A percentile compares a stretch with the other conserved stretches of the same genome.
These are phyloP conservation scores for Xylaria sp. DNA, from an alignment of 2,329 filamentous ascomycete genomes.

Conservation along the genomic window DNA sequence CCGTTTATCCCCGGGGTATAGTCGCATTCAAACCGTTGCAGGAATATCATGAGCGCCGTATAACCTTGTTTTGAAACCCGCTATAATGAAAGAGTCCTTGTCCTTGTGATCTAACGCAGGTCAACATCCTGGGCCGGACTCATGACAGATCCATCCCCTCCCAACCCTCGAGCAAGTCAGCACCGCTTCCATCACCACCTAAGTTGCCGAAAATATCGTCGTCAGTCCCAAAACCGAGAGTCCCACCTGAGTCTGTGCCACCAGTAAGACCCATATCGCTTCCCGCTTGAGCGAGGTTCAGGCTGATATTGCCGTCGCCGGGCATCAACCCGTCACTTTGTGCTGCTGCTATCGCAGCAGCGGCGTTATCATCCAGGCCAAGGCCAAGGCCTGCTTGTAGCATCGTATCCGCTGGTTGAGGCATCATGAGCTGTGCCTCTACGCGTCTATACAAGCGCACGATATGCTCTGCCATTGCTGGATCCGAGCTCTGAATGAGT, in stretches of 20 bases:
- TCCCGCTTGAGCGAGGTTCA: constrained; percentile 54
- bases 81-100: neutral
- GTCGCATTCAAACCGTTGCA: neutral
- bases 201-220: constrained; percentile 59
- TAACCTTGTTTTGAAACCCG: neutral
- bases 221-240: constrained; percentile 52
- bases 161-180: constrained; percentile 49
- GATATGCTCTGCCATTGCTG: constrained; percentile 67
- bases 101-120: neutral
- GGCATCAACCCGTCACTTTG: constrained; percentile 52
- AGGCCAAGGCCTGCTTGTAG: constrained; percentile 58
- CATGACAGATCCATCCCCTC: constrained; percentile 45
- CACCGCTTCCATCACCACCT: constrained; percentile 40
- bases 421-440: constrained; percentile 69
- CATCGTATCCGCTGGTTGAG: constrained; percentile 53
- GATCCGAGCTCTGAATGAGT: constrained; percentile 66
- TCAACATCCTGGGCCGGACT: neutral
- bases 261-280: constrained; percentile 46
- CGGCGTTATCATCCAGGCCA: constrained; percentile 54
- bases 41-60: constrained; percentile 4
- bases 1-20: neutral
- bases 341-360: constrained; percentile 55
- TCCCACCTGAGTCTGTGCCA: constrained; percentile 52
- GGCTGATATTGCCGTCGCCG: constrained; percentile 51
- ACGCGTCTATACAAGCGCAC: constrained; percentile 72